Evolutionary conservation across 2,329 filamentous ascomycete species (phyloP).

Genomic region (Penicillium occitanis): DNA sequence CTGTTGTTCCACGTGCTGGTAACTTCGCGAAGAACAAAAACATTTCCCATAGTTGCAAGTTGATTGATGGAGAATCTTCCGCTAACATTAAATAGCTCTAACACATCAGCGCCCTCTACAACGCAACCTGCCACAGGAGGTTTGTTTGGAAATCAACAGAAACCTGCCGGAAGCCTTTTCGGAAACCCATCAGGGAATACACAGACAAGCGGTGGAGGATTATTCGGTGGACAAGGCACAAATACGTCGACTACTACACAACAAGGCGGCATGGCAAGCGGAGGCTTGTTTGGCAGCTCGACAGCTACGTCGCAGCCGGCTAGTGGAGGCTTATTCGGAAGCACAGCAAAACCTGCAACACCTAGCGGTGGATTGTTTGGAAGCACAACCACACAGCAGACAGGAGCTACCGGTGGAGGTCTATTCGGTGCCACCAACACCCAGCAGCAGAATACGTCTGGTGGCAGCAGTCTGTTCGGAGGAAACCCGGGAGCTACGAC

Average conservation of each 20-base stretch:
- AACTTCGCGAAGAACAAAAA: not conserved
- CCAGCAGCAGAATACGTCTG: constrained; percentile 26
- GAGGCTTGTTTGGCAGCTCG: constrained; percentile 22
- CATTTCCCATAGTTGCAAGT: not conserved
- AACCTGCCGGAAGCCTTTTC: constrained; percentile 37
- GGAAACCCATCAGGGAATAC: constrained; percentile 30
- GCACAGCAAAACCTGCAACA: constrained; percentile 19
- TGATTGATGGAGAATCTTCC: not conserved
- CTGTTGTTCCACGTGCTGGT: not conserved
- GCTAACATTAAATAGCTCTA: constrained; percentile 19
- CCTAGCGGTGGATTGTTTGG: constrained; percentile 18
- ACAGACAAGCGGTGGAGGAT: constrained; percentile 34
- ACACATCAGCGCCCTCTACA: constrained; percentile 30
- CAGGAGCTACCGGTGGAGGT: constrained; percentile 13
- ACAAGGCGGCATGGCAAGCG: constrained; percentile 26
- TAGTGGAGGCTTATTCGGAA: constrained; percentile 26
- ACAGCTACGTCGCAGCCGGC: constrained; percentile 35
- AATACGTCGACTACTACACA: constrained; percentile 25
- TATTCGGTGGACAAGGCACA: constrained; percentile 33
- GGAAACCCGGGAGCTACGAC: constrained; percentile 31
- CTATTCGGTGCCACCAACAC: constrained; percentile 24
- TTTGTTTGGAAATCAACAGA: constrained; percentile 36
- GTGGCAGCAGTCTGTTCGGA: constrained; percentile 35
- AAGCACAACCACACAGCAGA: constrained; percentile 15
- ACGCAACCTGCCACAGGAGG: constrained; percentile 26